Percentiles rank a stretch among this genome's conserved stretches.
Evolutionary conservation across 257 asterid genomes (phyloP).

Genomic region (Buddleja alternifolia): DNA sequence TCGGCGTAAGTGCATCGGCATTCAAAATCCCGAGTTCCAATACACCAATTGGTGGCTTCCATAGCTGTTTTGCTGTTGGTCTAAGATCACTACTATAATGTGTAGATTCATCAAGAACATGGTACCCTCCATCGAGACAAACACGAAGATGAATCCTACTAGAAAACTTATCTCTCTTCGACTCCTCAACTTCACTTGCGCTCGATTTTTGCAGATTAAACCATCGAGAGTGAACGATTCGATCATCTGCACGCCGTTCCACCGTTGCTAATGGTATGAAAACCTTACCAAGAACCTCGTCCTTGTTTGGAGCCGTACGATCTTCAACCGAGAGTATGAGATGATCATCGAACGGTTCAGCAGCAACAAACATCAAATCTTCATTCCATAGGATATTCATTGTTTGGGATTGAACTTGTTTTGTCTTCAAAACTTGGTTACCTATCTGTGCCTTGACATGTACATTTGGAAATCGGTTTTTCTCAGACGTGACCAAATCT

Average conservation of each 20-base stretch:
- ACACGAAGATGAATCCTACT: conserved; percentile 76
- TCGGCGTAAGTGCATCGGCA: conserved; percentile 71
- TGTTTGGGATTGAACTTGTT: conserved; percentile 53
- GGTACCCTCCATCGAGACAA: conserved; percentile 94
- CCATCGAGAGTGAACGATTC: conserved; percentile 71
- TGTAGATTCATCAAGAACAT: conserved; percentile 87
- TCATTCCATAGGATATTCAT: conserved; percentile 76
- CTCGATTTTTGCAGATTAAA: conserved; percentile 56
- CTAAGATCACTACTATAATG: conserved; percentile 87
- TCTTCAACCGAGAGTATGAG: conserved; percentile 75
- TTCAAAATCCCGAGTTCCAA: conserved; percentile 77
- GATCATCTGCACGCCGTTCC: conserved; percentile 70
- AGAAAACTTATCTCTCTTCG: conserved; percentile 66
- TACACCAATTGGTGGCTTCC: conserved; percentile 85
- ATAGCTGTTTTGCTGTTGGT: conserved; percentile 82
- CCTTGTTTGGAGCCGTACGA: conserved; percentile 67
- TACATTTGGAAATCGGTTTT: conserved; percentile 58
- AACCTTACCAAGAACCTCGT: conserved; percentile 66
- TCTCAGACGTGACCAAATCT: conserved; percentile 66
- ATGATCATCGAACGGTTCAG: conserved; percentile 92
- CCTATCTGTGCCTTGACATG: conserved; percentile 77
- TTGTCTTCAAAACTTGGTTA: conserved; percentile 73
- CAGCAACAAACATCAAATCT: conserved; percentile 87
- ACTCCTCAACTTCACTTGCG: conserved; percentile 57
- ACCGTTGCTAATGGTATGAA: conserved; percentile 66